These are phyloP conservation scores for Fusarium paranaense DNA, from an alignment of 2,329 filamentous ascomycete species.

Conservation along the genomic window DNA sequence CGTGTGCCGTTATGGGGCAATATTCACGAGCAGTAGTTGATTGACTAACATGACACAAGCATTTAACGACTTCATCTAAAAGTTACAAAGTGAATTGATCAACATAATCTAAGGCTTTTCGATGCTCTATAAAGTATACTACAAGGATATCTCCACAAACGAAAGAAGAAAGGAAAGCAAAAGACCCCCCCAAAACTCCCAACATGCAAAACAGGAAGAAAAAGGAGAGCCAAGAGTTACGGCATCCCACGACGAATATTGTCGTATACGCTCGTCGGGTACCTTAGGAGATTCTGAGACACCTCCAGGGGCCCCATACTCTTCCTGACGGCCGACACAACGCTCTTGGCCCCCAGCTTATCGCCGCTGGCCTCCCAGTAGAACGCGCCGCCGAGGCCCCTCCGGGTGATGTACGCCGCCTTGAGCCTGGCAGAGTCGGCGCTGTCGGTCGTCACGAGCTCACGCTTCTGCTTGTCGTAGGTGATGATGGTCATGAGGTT, in stretches of 20 bases:
- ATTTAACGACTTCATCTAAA: rapidly evolving
- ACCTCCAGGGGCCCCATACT: conserved; percentile 62
- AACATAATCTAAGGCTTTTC: conserved; percentile 24
- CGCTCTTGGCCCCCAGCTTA: conserved; percentile 60
- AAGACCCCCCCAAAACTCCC: background rate
- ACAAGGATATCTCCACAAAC: conserved; percentile 6
- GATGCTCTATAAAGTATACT: conserved; percentile 21
- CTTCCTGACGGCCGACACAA: conserved; percentile 66
- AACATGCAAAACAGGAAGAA: conserved; percentile 15
- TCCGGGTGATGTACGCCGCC: conserved; percentile 69
- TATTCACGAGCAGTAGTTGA: background rate
- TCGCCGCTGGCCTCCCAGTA: conserved; percentile 89
- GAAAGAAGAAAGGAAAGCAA: conserved; percentile 6
- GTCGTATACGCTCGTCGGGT: conserved; percentile 67
- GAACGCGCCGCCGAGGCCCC: conserved; percentile 78
- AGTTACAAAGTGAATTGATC: background rate
- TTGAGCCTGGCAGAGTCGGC: conserved; percentile 70
- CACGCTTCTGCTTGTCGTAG: conserved; percentile 69
- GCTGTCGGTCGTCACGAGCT: conserved; percentile 79
- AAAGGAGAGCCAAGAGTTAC: conserved; percentile 10
- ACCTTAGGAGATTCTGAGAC: conserved; percentile 64
- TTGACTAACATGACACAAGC: background rate
- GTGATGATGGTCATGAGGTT: conserved; percentile 75
- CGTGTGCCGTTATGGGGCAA: background rate
- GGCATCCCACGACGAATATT: conserved; percentile 62